Conservation (phyloP, 2,329 filamentous ascomycete genomes). For the Xylaria arbuscula region DNA sequence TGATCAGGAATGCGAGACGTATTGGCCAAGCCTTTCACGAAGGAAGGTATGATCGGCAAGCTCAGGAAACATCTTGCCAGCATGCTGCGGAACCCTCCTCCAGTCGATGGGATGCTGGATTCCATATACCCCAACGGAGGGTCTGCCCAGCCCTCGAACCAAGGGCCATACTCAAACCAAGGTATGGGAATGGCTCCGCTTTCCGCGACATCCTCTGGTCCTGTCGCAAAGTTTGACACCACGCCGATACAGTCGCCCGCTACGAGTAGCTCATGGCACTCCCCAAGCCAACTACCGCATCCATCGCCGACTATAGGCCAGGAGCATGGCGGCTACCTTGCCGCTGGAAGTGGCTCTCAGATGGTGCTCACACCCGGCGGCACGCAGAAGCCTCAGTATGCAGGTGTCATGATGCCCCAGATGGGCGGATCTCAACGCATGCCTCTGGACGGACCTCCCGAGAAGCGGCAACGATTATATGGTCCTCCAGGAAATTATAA, state of each 20-base stretch:
- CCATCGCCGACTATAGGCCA: constrained; percentile 61
- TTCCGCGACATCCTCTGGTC: constrained; percentile 48
- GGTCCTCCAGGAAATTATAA: constrained; percentile 56
- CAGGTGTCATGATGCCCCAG: constrained; percentile 55
- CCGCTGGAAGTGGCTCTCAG: constrained; percentile 54
- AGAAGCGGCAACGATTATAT: constrained; percentile 66
- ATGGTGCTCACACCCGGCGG: constrained; percentile 56
- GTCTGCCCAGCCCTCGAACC: constrained; percentile 48
- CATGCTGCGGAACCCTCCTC: constrained; percentile 75
- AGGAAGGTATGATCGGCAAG: constrained; percentile 84
- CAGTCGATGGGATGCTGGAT: constrained; percentile 52
- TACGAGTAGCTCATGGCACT: constrained; percentile 61
- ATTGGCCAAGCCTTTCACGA: constrained; percentile 94
- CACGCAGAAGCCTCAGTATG: constrained; percentile 52
- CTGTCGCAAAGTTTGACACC: constrained; percentile 63
- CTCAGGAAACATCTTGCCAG: constrained; percentile 90
- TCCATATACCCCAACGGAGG: constrained; percentile 49
- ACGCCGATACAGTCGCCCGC: constrained; percentile 67
- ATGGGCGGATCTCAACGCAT: constrained; percentile 50
- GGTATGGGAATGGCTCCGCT: constrained; percentile 51
- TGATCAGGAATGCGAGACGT: constrained; percentile 93
- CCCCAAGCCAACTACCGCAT: constrained; percentile 64
- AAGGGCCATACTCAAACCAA: constrained; percentile 49
- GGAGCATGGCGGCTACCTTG: constrained; percentile 58
- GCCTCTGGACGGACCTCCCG: constrained; percentile 56